Base-by-base conservation (phyloP, 306 rosid species). In the Trifolium fragiferum region DNA sequence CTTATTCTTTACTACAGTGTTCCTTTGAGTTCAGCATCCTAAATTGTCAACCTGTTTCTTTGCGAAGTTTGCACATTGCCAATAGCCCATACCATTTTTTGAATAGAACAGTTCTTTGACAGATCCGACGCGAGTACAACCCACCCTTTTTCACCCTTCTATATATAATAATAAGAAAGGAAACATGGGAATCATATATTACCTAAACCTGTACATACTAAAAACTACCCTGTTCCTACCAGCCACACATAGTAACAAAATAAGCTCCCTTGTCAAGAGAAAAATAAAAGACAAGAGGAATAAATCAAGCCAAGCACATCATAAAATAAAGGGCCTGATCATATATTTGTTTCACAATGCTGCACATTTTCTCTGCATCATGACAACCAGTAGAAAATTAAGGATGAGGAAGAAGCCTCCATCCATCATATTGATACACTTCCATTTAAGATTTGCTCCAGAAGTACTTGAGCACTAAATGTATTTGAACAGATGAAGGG, bases 171-270 rank as follows among this genome's bases (percentile, higher is more conserved):
- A 83, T 16, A 79, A 71, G 84, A 82, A 76, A 71, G 84, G 84
- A 76, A 82, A 73, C 67, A 84, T 71, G 76, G 83, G 89, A 83
- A 72, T 81, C 79, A 78, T 73, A 89, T 80, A 77, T 84, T 58
- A 72, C 77, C 84, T 80, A 84, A 77, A 61, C 84, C 85, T 88
- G 86, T 88, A 90, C 88, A 88, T 78, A 59, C 85, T 82, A 76
- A 72, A 64, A 66, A 50, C 67, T 70, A 82, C 61, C 59, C 66
- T 81, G 72, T 66, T 75, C 86, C 82, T 78, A 81, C 65, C 73
- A 58, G 74, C 84, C 87, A 86, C 90, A 83, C 84, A 63, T 80
- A 78, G 89, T 82, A 88, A 80, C 78, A 88, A 85, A 85, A 80
- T 82, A 85, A 85, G 86, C 87, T 84, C 91, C 84, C 68, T 65